Percentiles rank a stretch among this genome's conserved stretches.
Evolutionary conservation across 768 basidiomycete species (phyloP).

Genomic region (Cystofilobasidium macerans): DNA sequence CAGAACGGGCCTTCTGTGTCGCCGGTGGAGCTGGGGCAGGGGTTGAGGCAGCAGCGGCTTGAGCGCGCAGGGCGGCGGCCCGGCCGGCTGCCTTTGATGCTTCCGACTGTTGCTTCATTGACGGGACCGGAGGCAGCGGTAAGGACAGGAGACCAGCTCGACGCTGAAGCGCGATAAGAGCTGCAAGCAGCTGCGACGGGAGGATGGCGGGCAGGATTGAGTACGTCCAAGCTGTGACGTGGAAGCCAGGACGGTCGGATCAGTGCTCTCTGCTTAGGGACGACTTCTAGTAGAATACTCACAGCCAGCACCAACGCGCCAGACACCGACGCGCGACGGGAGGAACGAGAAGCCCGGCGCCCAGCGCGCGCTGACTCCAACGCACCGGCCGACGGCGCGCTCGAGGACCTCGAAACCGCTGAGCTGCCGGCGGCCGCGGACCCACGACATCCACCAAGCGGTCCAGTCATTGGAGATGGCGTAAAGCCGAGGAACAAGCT

Average conservation of each 20-base stretch:
- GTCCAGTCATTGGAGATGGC: background rate
- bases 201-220: slow-evolving; percentile 5
- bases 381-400: background rate
- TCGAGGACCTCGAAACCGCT: slow-evolving; percentile 22
- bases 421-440: slow-evolving; percentile 1
- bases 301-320: slow-evolving; percentile 18
- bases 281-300: background rate
- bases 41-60: background rate
- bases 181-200: background rate
- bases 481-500: background rate
- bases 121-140: background rate
- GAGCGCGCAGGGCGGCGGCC: slow-evolving; percentile 1
- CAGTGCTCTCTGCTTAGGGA: background rate
- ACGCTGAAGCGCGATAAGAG: background rate
- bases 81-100: background rate
- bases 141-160: background rate
- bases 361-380: background rate
- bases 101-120: background rate
- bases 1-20: background rate
- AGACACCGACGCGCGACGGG: background rate
- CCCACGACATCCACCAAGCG: slow-evolving; percentile 1
- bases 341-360: background rate
- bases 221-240: slow-evolving; percentile 23
- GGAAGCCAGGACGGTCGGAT: background rate
- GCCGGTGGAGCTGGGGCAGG: background rate